Evolutionary conservation across 2,329 filamentous ascomycete genomes (phyloP), one percentile per base, ranked within the genome.

Genomic region (Alternaria sp.): DNA sequence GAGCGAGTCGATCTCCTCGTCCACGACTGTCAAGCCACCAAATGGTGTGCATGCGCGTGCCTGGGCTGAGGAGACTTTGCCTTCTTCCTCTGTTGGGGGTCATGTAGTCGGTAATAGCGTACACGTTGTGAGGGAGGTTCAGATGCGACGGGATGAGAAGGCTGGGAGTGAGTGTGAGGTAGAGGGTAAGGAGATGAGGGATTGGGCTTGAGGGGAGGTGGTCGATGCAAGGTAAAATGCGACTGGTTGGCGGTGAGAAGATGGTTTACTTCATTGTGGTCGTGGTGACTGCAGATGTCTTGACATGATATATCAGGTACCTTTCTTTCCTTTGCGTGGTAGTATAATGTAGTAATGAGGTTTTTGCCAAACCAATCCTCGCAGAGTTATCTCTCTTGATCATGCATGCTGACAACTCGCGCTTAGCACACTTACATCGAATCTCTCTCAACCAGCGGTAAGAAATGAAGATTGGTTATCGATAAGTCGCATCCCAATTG

Each of bases 121-220:
- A 1, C 62, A 68, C n/a, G 67, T 78, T n/a, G 40, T 71, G 8
- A 66, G 57, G 7, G 75, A 76, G 38, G 66, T 76, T 16, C 65
- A 65, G 16, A 64, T 72, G 16, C 65, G 68, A 12, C 45, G 59
- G 36, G 51, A 57, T 27, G 57, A 66, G 25, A 61, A 51, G 5
- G 54, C 28, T 7, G 56, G 50, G 2, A 54, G 38, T n/a, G 57
- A 27, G 25, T 53, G 44, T 11, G 57, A 60, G n/a, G 48, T 59
- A 10, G 61, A 60, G 43, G 57, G 48, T 8, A 60, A 61, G 34
- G 57, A 59, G 10, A 57, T 36, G 11, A 46, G 55, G 34, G 57
- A 43, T 18, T 68, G 61, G 61, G 60, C 55, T 45, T 65, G 60
- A 65, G 25, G 1, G 7, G 25, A 8, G 7, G 25, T 27, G 25